Base-by-base conservation (phyloP, 495 filamentous ascomycete genomes). In the Penicillium desertorum region DNA sequence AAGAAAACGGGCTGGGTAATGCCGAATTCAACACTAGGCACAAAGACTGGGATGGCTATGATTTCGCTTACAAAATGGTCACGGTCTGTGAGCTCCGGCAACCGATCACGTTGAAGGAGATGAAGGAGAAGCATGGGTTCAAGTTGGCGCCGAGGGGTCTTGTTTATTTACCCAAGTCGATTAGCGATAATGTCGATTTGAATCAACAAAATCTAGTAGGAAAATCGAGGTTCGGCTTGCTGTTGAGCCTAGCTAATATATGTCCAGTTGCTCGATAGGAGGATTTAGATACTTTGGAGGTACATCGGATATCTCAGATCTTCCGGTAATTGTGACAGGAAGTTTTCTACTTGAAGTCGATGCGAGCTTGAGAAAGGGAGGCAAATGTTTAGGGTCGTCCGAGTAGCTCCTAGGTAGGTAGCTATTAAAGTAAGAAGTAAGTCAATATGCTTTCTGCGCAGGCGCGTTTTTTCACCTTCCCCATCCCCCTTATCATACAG, bases 201-300 rank as follows among this genome's bases (percentile, higher is more conserved):
- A 41, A 48, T 22, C 12, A 47, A 36, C 44, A 48, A 30, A 56
- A 56, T 10, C 16, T 48, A 11, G 54, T 56, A 56, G 12, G 42
- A 45, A 45, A 25, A 5, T 12, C 3, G 4, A 22, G 25, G 4
- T 0, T 45, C 23, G 0, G 11, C 22, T 23, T 23, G 30, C 7
- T 45, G 20, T 22, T 45, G 42, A 45, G 3, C 22, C 22, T 45
- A 23, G 19, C 42, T 45, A 25, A 45, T 23, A 45, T 22, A 12
- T 12, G 23, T 4, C 3, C 20, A 45, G 42, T 45, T 45, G 42
- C 42, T 45, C 10, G 20, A 45, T 25, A 45, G 42, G 42, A 45
- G 42, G 12, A 22, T 25, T 25, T 10, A 12, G 2, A 7, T 29
- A 7, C 27, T 10, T 12, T 4, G 9, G 30, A 12, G 2, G 4